Percentiles rank a stretch among this genome's conserved stretches.
These are phyloP conservation scores for Aspergillus nidulans DNA, from an alignment of 495 filamentous ascomycete genomes.

Conservation along the genomic window DNA sequence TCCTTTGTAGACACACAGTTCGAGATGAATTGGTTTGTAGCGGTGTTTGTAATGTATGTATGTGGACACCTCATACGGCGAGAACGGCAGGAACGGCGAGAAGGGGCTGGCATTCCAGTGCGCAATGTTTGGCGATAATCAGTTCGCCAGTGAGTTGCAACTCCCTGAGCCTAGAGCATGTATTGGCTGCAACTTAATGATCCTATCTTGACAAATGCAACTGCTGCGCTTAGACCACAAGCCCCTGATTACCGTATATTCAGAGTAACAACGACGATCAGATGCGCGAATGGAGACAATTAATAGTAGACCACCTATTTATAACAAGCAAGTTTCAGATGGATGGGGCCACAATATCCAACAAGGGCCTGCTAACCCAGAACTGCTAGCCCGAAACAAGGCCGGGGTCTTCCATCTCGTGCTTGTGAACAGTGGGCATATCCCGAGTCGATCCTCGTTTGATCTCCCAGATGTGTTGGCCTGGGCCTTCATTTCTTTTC, in stretches of 20 bases:
- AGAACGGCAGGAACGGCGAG: background rate
- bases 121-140: background rate
- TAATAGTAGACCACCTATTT: conserved; percentile 3
- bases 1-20: background rate
- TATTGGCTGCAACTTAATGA: background rate
- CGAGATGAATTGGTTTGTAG: background rate
- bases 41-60: background rate
- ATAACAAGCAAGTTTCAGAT: background rate
- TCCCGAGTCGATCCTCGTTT: background rate
- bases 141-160: background rate
- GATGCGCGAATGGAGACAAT: background rate
- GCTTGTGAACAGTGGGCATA: background rate
- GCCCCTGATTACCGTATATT: no score
- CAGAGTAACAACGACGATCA: background rate
- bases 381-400: conserved; percentile 16
- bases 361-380: background rate
- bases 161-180: background rate
- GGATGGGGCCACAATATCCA: background rate
- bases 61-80: no score
- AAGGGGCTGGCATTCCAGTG: background rate
- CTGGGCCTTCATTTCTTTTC: background rate
- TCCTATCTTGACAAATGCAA: no score
- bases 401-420: background rate
- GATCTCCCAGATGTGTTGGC: conserved; percentile 1
- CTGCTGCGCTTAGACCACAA: no score